A percentile compares a stretch with the other conserved stretches of the same genome.
These are phyloP conservation scores for Hypericum androsaemum DNA, from an alignment of 345 rosid species.

Conservation along the genomic window DNA sequence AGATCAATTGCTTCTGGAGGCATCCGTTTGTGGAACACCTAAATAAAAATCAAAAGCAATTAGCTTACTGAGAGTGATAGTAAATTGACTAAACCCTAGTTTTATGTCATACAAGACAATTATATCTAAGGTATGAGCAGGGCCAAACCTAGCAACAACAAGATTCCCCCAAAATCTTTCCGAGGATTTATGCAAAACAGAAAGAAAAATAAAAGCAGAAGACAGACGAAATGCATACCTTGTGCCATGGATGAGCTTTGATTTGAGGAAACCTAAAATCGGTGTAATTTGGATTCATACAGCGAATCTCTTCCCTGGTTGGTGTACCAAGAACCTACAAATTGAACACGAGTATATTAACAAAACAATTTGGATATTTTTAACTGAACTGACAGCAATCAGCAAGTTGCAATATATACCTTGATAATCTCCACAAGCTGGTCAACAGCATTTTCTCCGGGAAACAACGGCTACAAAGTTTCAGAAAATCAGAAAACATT, in stretches of 20 bases:
- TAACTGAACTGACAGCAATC: background rate
- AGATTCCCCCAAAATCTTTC: background rate
- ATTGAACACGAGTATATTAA: background rate
- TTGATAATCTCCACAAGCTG: conserved; percentile 30
- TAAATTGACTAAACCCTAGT: background rate
- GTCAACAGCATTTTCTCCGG: conserved; percentile 31
- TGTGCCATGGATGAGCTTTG: conserved; percentile 32
- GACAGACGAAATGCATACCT: conserved; percentile 8
- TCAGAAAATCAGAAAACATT: background rate
- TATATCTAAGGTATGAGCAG: no score
- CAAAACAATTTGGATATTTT: background rate
- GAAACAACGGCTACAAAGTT: conserved; percentile 21
- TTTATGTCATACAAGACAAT: background rate
- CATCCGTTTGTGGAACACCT: conserved; percentile 30
- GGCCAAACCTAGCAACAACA: no score
- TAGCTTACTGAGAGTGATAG: background rate
- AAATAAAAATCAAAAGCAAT: background rate
- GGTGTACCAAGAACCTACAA: conserved; percentile 29
- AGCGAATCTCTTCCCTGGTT: conserved; percentile 30
- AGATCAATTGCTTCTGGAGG: conserved; percentile 32
- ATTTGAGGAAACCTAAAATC: conserved; percentile 31
- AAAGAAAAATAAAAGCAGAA: background rate
- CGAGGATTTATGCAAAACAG: background rate
- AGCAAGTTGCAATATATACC: conserved; percentile 8
- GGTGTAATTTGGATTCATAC: conserved; percentile 30